A percentile compares a stretch with the other conserved stretches of the same genome.
These are phyloP conservation scores for Thelephora terrestris DNA, from an alignment of 1,284 basidiomycete species.

Conservation along the genomic window DNA sequence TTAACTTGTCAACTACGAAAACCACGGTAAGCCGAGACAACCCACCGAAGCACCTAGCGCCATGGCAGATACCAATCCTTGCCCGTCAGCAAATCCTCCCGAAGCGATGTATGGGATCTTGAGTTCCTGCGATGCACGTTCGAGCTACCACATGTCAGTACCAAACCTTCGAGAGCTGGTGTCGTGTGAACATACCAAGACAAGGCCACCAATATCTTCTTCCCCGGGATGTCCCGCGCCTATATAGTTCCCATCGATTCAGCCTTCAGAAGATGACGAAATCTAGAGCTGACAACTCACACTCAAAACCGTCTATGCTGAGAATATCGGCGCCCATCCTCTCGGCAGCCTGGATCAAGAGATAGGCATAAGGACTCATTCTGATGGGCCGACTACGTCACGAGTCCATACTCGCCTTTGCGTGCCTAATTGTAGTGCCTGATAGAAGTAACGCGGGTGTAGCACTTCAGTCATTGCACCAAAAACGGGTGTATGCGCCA, in stretches of 20 bases:
- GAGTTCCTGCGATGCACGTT: constrained; percentile 80
- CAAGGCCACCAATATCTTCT: constrained; percentile 88
- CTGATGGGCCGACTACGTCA: not conserved
- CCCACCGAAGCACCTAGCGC: constrained; percentile 75
- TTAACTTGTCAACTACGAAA: no score
- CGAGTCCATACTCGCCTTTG: constrained; percentile 41
- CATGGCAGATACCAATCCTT: constrained; percentile 76
- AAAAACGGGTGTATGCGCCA: no score
- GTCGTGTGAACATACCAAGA: constrained; percentile 48
- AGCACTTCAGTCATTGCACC: not conserved
- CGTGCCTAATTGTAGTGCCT: constrained; percentile 73
- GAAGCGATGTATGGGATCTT: constrained; percentile 85
- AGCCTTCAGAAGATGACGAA: constrained; percentile 1
- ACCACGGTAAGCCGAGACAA: constrained; percentile 9
- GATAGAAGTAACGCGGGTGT: not conserved
- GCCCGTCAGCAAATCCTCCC: constrained; percentile 76
- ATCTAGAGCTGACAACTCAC: constrained; percentile 26
- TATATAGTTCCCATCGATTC: constrained; percentile 22
- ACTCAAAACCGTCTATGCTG: constrained; percentile 87
- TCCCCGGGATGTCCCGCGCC: constrained; percentile 93
- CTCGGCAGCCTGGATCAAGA: constrained; percentile 48
- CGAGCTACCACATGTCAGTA: constrained; percentile 41
- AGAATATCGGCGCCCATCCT: constrained; percentile 77
- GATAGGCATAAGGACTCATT: not conserved
- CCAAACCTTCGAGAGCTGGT: not conserved